phyloP scores from a whole-genome alignment of 2,329 filamentous ascomycete genomes.

The Sclerotinia borealis region DNA sequence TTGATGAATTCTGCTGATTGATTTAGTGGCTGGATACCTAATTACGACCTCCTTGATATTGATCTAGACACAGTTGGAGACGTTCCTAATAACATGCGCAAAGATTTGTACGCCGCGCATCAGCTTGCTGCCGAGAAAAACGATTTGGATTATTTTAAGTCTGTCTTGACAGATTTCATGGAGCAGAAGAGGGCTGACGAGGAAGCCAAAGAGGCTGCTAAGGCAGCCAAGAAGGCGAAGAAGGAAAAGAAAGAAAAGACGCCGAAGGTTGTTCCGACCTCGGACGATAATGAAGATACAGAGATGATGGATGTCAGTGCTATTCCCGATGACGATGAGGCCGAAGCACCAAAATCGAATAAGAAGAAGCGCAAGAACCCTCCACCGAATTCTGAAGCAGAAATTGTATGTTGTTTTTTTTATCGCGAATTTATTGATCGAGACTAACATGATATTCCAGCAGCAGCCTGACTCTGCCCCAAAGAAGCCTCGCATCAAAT shows the following conservation, averaged over 20 bases:
- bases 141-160: conserved; percentile 76
- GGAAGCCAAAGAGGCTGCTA: conserved; percentile 40
- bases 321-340: conserved; percentile 48
- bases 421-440: not conserved
- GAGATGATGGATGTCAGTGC: conserved; percentile 52
- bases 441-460: conserved; percentile 1
- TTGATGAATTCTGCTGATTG: conserved; percentile 14
- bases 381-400: conserved; percentile 46
- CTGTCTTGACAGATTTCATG: conserved; percentile 63
- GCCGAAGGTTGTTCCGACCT: conserved; percentile 40
- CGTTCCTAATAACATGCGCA: conserved; percentile 68
- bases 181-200: conserved; percentile 56
- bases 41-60: conserved; percentile 74
- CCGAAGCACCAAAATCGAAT: conserved; percentile 45
- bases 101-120: conserved; percentile 74
- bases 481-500: conserved; percentile 63
- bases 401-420: conserved; percentile 48
- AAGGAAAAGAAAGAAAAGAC: conserved; percentile 36
- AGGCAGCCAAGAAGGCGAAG: conserved; percentile 42
- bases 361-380: conserved; percentile 82
- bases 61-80: conserved; percentile 65
- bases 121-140: conserved; percentile 72
- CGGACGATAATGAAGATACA: conserved; percentile 48
- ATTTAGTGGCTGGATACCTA: conserved; percentile 80
- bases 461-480: conserved; percentile 42